These are phyloP conservation scores for Lolium perenne DNA, from an alignment of 176 grass and related monocot species.

Conservation along the genomic window DNA sequence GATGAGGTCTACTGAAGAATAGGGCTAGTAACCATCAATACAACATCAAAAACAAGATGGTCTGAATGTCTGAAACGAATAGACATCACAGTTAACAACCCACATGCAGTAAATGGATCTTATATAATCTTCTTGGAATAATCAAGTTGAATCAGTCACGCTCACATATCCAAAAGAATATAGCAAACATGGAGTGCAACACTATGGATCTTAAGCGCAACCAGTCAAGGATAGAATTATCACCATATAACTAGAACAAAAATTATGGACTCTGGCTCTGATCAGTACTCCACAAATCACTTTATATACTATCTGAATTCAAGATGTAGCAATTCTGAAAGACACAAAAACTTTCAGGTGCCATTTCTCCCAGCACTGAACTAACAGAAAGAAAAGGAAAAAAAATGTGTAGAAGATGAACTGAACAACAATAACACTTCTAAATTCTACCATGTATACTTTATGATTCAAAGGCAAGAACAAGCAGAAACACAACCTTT, in stretches of 20 bases:
- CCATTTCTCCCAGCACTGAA: not conserved
- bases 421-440: not conserved
- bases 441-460: not conserved
- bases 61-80: not conserved
- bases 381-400: no score
- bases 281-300: not conserved
- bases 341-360: not conserved
- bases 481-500: not conserved
- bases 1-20: not conserved
- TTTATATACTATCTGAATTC: slow-evolving; percentile 8
- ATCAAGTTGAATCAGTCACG: not conserved
- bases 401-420: not conserved
- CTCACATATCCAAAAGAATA: not conserved
- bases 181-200: not conserved
- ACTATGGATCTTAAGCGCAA: not conserved
- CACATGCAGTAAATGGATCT: not conserved
- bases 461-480: not conserved
- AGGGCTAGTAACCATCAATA: not conserved
- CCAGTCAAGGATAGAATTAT: not conserved
- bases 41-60: slow-evolving; percentile 1
- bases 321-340: slow-evolving; percentile 2
- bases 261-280: not conserved
- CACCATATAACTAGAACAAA: not conserved
- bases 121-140: not conserved
- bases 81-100: not conserved